Conservation (phyloP, 257 asterid species). For the Forsythia viridissima region DNA sequence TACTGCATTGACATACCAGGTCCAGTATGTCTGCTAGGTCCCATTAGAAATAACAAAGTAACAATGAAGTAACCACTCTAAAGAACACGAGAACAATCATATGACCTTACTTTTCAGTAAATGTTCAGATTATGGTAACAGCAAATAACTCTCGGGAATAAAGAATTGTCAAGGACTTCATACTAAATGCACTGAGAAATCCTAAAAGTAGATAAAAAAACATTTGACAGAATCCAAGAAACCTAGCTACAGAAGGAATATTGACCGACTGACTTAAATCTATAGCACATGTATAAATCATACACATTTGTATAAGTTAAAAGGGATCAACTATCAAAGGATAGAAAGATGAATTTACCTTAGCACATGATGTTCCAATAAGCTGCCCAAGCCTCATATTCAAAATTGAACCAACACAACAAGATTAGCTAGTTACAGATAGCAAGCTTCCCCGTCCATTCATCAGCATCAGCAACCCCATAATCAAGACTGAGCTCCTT, state of each 20-base stretch:
- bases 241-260: not conserved
- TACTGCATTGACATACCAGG: not conserved
- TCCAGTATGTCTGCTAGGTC: not conserved
- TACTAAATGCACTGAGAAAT: not conserved
- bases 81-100: not conserved
- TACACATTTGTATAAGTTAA: not conserved
- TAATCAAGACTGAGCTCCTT: conserved; percentile 83
- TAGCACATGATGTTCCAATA: conserved; percentile 19
- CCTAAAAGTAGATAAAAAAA: not conserved
- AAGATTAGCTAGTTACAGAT: conserved; percentile 52
- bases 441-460: conserved; percentile 69
- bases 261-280: conserved; percentile 9
- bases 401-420: conserved; percentile 26
- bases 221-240: not conserved
- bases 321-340: not conserved
- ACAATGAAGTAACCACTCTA: not conserved
- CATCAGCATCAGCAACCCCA: conserved; percentile 82
- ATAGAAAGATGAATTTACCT: conserved; percentile 27
- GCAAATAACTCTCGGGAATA: not conserved
- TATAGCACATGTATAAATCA: not conserved
- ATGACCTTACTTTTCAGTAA: not conserved
- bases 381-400: conserved; percentile 14
- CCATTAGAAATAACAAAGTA: not conserved
- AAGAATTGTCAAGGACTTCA: not conserved
- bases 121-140: not conserved